Base-by-base conservation (phyloP, 176 grass and related monocot species). In the Carex kokanica region DNA sequence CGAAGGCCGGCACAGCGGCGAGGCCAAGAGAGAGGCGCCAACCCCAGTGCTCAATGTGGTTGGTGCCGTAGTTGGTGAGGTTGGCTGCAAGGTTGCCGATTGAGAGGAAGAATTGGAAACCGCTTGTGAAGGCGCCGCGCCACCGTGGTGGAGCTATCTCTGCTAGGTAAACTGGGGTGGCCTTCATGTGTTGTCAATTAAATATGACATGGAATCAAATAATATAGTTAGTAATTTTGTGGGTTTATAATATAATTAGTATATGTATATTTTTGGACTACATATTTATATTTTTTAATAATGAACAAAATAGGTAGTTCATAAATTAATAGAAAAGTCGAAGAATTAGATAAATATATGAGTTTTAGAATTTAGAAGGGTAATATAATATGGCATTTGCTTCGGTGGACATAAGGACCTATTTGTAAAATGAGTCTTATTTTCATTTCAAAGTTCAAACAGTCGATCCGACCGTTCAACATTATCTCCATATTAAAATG, bases 1-100 rank as follows among this genome's bases (percentile, higher is more conserved):
- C 2, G 20, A 86, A 0, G 31, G 88, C 94, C 7, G 94, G 92
- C 10, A 75, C 94, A 8, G 88, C 94, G 0, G 92, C 88, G 2
- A 97, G 92, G 13, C 94, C 94, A 20, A 97, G 92, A 20, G 94
- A 94, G 80, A 97, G 80, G 74, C 92, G 94, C 94, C 93, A 97
- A 0, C 93, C 93, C 91, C 91, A 93, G 8, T 43, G 52, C 3
- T 79, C 64, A 57, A 93, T 74, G 29, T 75, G 84, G 43, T 86
- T 74, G 0, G 93, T 84, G 47, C 78, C 82, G 71, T 97, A 93
- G 85, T 97, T 97, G 2, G 73, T 81, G 2, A 93, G 63, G 71
- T 88, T 89, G 11, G 93, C 90, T 3, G 75, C 53, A 0, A 97
- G 69, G 80, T 90, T 89, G 64, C 93, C 93, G 66, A 90, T 9